Conservation (phyloP, 2,329 filamentous ascomycete genomes). For the Diaporthe citrichinensis region DNA sequence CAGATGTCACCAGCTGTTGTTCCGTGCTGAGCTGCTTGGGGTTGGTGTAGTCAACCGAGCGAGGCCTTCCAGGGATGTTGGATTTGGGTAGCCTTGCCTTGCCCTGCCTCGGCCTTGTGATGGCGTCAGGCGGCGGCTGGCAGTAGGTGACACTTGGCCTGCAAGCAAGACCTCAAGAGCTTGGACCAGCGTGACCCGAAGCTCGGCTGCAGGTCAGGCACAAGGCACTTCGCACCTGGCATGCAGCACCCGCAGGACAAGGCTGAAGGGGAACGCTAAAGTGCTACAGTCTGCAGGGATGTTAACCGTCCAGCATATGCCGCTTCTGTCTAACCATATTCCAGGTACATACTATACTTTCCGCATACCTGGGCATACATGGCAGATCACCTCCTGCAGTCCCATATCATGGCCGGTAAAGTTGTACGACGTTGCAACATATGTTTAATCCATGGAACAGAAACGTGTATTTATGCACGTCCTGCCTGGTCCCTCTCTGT, state of each 20-base stretch:
- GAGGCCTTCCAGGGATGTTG: not conserved
- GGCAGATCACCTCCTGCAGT: not conserved
- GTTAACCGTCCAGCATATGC: slow-evolving; percentile 1
- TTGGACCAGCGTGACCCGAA: slow-evolving; percentile 28
- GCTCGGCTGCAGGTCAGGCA: slow-evolving; percentile 20
- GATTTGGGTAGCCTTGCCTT: not conserved
- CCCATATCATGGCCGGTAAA: not conserved
- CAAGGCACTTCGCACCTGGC: slow-evolving; percentile 14
- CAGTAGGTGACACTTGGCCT: slow-evolving; percentile 27
- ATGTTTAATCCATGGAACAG: not conserved
- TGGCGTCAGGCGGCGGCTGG: slow-evolving; percentile 31
- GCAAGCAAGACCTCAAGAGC: slow-evolving; percentile 13
- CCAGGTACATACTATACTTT: not conserved
- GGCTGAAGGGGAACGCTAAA: slow-evolving; percentile 12
- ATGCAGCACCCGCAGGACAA: slow-evolving; percentile 17
- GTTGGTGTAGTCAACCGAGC: not conserved
- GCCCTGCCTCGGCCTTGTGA: slow-evolving; percentile 29
- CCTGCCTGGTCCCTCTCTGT: not conserved
- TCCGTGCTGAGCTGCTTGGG: not conserved
- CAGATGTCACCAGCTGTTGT: not conserved
- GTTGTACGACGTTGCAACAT: not conserved
- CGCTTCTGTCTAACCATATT: not conserved
- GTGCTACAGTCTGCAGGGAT: slow-evolving; percentile 12
- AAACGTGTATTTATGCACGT: not conserved
- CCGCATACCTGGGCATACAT: not conserved